These are phyloP conservation scores for Xanthoconium stramineum DNA, from an alignment of 768 basidiomycete genomes.

Conservation along the genomic window DNA sequence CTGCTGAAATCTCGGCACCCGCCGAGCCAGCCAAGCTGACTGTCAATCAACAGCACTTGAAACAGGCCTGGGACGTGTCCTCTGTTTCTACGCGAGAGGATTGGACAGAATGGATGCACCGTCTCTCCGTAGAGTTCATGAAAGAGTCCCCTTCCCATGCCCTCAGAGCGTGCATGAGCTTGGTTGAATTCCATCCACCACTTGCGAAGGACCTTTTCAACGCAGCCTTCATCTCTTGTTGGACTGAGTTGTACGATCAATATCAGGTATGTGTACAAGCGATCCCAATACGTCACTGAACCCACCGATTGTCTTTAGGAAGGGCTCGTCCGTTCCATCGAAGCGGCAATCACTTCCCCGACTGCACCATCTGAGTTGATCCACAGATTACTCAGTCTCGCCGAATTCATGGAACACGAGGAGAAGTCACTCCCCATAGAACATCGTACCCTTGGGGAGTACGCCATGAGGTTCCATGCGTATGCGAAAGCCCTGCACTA, in stretches of 20 bases:
- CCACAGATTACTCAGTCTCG: constrained; percentile 86
- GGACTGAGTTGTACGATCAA: constrained; percentile 92
- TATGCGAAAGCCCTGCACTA: constrained; percentile 98
- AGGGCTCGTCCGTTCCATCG: constrained; percentile 88
- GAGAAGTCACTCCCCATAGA: constrained; percentile 95
- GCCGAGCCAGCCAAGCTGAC: constrained; percentile 85
- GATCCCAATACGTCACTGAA: neutral
- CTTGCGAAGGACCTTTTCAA: constrained; percentile 95
- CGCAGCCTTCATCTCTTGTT: constrained; percentile 96
- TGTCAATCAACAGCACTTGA: constrained; percentile 96
- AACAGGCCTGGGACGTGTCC: constrained; percentile 93
- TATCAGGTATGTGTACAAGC: constrained; percentile 66
- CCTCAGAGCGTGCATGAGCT: constrained; percentile 91
- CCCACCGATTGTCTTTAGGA: constrained; percentile 52
- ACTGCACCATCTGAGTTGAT: constrained; percentile 84
- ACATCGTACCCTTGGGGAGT: constrained; percentile 88
- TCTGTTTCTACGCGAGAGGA: constrained; percentile 75
- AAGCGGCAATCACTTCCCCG: constrained; percentile 75
- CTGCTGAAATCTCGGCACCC: constrained; percentile 74
- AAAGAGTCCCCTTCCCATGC: constrained; percentile 98
- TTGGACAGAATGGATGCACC: constrained; percentile 95
- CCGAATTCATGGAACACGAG: constrained; percentile 99
- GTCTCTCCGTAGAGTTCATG: constrained; percentile 92
- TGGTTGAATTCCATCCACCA: constrained; percentile 89
- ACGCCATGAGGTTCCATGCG: constrained; percentile 89